A percentile compares a stretch with the other conserved stretches of the same genome.
phyloP scores from a whole-genome alignment of 495 filamentous ascomycete species.

The Hyphodiscus hymeniophilus region DNA sequence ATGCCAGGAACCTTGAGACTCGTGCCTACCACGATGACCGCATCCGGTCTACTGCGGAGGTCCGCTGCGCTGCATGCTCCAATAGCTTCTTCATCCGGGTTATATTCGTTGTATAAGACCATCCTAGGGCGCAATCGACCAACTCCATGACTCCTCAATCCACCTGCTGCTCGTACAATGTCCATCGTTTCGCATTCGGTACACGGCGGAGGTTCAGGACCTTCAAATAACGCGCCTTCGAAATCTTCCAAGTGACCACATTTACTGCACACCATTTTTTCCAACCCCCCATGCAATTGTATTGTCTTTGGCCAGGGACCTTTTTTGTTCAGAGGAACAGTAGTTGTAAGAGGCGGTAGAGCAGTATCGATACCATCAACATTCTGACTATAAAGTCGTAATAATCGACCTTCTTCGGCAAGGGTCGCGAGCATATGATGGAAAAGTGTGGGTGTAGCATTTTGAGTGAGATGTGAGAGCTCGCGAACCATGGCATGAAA shows the following conservation, averaged over 20 bases:
- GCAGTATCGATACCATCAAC: slow-evolving; percentile 90
- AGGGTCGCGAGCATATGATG: slow-evolving; percentile 90
- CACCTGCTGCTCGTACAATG: slow-evolving; percentile 64
- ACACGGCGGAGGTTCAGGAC: slow-evolving; percentile 78
- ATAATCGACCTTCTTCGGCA: slow-evolving; percentile 79
- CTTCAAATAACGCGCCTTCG: slow-evolving; percentile 70
- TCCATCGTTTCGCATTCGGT: slow-evolving; percentile 67
- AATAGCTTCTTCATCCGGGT: slow-evolving; percentile 93
- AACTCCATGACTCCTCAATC: slow-evolving; percentile 89
- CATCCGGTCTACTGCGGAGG: slow-evolving; percentile 76
- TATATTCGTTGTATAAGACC: slow-evolving; percentile 94
- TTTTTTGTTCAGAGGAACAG: slow-evolving; percentile 55
- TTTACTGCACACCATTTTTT: slow-evolving; percentile 94
- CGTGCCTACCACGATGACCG: slow-evolving; percentile 89
- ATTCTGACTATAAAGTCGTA: slow-evolving; percentile 92
- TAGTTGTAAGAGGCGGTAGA: slow-evolving; percentile 69
- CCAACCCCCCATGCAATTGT: slow-evolving; percentile 88
- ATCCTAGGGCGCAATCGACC: slow-evolving; percentile 86
- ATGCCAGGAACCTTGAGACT: slow-evolving; percentile 93
- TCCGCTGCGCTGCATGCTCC: slow-evolving; percentile 81
- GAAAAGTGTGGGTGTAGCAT: slow-evolving; percentile 77
- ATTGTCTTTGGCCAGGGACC: slow-evolving; percentile 90
- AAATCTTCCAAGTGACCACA: slow-evolving; percentile 68
- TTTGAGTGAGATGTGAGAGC: slow-evolving; percentile 64
- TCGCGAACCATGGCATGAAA: slow-evolving; percentile 96